Conservation (phyloP, 2,329 filamentous ascomycete species). For the Colletotrichum sp. region DNA sequence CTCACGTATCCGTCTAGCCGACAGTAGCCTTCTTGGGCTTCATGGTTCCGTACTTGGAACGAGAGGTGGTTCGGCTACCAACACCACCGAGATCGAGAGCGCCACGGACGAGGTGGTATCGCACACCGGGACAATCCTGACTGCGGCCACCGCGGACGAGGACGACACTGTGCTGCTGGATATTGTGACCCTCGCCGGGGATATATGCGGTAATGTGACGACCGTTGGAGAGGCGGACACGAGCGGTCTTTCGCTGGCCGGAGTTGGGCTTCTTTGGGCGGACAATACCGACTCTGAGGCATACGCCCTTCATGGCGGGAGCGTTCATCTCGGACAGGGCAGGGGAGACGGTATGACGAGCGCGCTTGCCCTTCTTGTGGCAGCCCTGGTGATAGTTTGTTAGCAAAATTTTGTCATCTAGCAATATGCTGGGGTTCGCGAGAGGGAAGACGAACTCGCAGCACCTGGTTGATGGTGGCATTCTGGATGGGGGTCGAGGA, state of each 20-base stretch:
- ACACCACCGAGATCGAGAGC: constrained; percentile 95
- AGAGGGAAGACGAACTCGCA: constrained; percentile 49
- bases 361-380: constrained; percentile 73
- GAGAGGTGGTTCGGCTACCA: constrained; percentile 78
- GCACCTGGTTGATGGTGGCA: constrained; percentile 77
- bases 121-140: constrained; percentile 98
- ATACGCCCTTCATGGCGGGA: constrained; percentile 93
- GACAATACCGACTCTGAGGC: constrained; percentile 89
- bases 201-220: constrained; percentile 93
- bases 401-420: not conserved
- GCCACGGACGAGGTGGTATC: constrained; percentile 91
- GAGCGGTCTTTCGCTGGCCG: constrained; percentile 93
- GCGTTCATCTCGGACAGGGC: constrained; percentile 73
- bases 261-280: constrained; percentile 99
- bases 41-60: constrained; percentile 98
- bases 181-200: constrained; percentile 96
- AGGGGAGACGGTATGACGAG: constrained; percentile 87
- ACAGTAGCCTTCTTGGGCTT: constrained; percentile 86
- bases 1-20: constrained; percentile 33
- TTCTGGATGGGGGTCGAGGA: constrained; percentile 60
- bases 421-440: not conserved
- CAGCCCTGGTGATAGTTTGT: constrained; percentile 61
- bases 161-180: constrained; percentile 98
- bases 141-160: constrained; percentile 90
- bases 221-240: constrained; percentile 86